Percentiles rank a stretch among this genome's conserved stretches.
Evolutionary conservation across 2,329 filamentous ascomycete genomes (phyloP).

Genomic region (Karstenula rhodostoma): DNA sequence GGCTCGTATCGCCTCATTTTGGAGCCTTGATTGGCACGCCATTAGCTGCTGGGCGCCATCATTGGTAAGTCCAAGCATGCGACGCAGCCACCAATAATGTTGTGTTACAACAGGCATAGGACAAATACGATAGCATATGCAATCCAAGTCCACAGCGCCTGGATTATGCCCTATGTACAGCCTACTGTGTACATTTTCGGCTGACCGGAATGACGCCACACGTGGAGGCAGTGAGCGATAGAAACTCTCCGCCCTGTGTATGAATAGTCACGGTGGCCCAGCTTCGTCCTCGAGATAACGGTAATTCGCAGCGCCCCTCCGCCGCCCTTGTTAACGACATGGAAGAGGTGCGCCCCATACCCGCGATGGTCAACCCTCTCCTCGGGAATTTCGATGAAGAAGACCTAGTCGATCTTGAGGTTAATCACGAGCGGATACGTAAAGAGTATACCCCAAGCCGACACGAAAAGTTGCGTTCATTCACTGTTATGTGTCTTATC

Average conservation of each 20-base stretch:
- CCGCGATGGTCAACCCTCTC: neutral
- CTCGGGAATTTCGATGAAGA: slow-evolving; percentile 7
- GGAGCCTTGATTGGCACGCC: neutral
- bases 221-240: neutral
- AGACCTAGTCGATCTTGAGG: slow-evolving; percentile 8
- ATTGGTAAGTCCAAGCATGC: neutral
- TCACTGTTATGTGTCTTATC: slow-evolving; percentile 14
- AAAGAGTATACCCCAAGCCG: slow-evolving; percentile 8
- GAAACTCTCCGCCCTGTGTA: neutral
- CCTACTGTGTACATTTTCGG: neutral
- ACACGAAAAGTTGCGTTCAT: slow-evolving; percentile 7
- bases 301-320: neutral
- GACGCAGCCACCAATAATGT: slow-evolving; percentile 6
- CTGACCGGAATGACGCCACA: slow-evolving; percentile 1
- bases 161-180: neutral
- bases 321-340: neutral
- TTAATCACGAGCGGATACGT: slow-evolving; percentile 9
- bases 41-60: neutral
- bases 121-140: neutral
- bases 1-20: slow-evolving; percentile 4
- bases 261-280: neutral
- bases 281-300: neutral
- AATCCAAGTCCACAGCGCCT: neutral
- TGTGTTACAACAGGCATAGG: neutral
- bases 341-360: neutral